phyloP scores from a whole-genome alignment of 139 green algal genomes.

The Microglena sp. region DNA sequence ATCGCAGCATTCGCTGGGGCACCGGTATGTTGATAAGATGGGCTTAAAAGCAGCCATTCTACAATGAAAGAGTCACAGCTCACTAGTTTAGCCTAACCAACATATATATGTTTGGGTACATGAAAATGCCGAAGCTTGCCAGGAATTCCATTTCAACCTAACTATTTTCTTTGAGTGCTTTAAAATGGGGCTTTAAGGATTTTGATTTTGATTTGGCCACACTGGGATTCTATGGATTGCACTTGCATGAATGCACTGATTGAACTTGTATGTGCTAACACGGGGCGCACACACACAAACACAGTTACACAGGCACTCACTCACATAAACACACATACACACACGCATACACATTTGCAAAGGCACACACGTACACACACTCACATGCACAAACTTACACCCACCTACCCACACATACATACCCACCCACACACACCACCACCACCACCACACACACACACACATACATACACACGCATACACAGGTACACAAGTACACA shows the following conservation, averaged over 20 bases:
- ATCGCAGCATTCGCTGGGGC: constrained; percentile 68
- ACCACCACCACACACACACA: too few species aligned
- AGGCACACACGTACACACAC: neutral
- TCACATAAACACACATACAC: neutral
- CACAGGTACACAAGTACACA: too few species aligned
- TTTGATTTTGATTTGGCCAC: too few species aligned
- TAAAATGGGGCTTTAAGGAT: too few species aligned
- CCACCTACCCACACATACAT: neutral
- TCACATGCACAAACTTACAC: neutral
- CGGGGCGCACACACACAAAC: neutral
- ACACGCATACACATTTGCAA: neutral
- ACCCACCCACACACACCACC: too few species aligned
- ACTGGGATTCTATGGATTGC: neutral
- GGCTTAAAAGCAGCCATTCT: neutral
- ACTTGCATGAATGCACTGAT: neutral
- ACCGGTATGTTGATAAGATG: constrained; percentile 37
- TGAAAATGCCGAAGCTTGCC: neutral
- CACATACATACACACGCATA: too few species aligned
- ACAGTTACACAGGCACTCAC: neutral
- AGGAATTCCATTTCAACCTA: too few species aligned
- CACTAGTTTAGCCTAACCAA: neutral
- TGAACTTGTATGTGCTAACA: neutral
- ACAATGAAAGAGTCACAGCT: neutral
- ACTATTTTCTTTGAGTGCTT: too few species aligned
- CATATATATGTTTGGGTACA: neutral